Evolutionary conservation across 306 rosid genomes (phyloP), one percentile per base, ranked within the genome.

Genomic region (Fragaria nilgerrensis): DNA sequence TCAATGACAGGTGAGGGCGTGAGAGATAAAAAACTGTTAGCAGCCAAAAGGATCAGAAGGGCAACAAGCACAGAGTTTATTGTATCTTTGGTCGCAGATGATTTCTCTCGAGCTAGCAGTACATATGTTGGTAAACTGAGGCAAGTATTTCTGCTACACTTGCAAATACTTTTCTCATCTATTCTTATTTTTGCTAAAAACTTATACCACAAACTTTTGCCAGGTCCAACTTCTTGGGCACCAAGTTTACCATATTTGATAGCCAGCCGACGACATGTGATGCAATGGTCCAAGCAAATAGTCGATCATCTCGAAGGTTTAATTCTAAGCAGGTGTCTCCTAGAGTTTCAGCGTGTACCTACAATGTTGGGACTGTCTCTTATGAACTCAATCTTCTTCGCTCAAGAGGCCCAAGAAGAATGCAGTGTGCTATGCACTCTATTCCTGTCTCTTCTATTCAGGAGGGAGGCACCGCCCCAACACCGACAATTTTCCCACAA

Each of bases 181-280:
- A 70, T 59, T 75, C 47, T 55, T 36, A 20, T 72, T 71, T 75
- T 41, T 72, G 41, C 53, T 58, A 67, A 53, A 47, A 76, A 75
- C 72, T 83, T 58, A 29, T 69, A 66, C 81, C 52, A 48, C 72
- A 27, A 89, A 81, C 68, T 76, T 76, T 84, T 82, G 15, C 63
- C 89, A 92, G 97, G 92, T 90, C 97, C 74, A 92, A 90, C 76
- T 92, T 92, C 85, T 79, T 92, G 85, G 93, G 95, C 15, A 84
- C 93, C 74, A 92, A 88, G 86, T 92, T 90, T 84, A 84, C 85
- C 73, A 81, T 90, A 71, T 87, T 81, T 76, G 96, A 92, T 73
- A 82, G 83, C 77, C 93, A 86, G 79, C 83, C 87, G 61, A 90
- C 87, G 61, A 90, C 93, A 71, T 71, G 72, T 0, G 86, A 79